Evolutionary conservation across 108 stramenopile species (phyloP).

Genomic region (Seminavis robusta): DNA sequence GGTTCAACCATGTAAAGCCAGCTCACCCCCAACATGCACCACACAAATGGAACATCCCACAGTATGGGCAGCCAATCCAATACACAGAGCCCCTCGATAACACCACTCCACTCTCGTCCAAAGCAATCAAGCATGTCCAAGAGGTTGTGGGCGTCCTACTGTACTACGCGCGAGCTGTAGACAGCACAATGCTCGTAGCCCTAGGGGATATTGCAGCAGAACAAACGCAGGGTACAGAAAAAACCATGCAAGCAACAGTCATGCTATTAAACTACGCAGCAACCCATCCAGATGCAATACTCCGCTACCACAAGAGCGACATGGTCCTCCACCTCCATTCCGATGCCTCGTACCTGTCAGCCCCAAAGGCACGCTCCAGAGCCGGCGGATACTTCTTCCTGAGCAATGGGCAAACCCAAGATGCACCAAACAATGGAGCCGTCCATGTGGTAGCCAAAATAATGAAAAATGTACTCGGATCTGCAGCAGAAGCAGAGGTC

Average conservation of each 20-base stretch:
- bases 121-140: slow-evolving; percentile 21
- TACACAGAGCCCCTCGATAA: slow-evolving; percentile 23
- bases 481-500: no score
- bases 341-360: slow-evolving; percentile 37
- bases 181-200: slow-evolving; percentile 28
- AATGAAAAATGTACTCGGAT: no score
- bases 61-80: slow-evolving; percentile 38
- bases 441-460: no score
- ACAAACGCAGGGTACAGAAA: slow-evolving; percentile 20
- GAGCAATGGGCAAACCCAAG: no score
- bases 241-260: slow-evolving; percentile 10
- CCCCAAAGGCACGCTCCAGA: slow-evolving; percentile 23
- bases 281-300: slow-evolving; percentile 35
- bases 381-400: slow-evolving; percentile 29
- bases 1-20: slow-evolving; percentile 31
- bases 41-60: slow-evolving; percentile 16
- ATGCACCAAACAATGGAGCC: no score
- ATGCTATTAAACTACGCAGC: slow-evolving; percentile 44
- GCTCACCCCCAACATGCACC: slow-evolving; percentile 35
- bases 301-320: slow-evolving; percentile 29
- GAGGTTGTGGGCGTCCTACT: slow-evolving; percentile 35
- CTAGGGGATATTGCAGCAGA: slow-evolving; percentile 19
- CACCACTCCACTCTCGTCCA: slow-evolving; percentile 3
- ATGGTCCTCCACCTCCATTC: slow-evolving; percentile 31
- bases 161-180: slow-evolving; percentile 36